phyloP scores from a whole-genome alignment of 2,329 filamentous ascomycete species.

The Cladophialophora carrionii region DNA sequence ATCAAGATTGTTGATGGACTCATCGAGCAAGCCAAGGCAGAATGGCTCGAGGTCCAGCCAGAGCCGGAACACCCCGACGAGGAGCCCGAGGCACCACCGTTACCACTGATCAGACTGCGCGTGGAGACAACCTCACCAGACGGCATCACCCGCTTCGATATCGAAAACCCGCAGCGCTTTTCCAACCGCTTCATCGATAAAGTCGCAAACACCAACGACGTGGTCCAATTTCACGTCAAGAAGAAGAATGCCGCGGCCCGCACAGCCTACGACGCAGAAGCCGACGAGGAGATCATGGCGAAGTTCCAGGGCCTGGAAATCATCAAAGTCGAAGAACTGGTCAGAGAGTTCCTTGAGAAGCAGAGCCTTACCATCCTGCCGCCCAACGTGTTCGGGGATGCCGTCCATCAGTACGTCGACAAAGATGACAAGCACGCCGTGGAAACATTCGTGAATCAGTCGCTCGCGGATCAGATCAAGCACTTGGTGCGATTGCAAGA shows the following conservation, averaged over 20 bases:
- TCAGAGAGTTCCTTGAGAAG: constrained; percentile 81
- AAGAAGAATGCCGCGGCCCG: constrained; percentile 62
- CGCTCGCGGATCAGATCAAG: constrained; percentile 70
- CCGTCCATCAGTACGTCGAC: constrained; percentile 87
- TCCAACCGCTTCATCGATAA: constrained; percentile 88
- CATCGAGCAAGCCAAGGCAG: constrained; percentile 78
- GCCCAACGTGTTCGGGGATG: constrained; percentile 89
- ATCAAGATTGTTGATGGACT: constrained; percentile 80
- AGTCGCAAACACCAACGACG: constrained; percentile 91
- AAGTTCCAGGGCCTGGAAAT: constrained; percentile 68
- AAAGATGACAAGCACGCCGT: constrained; percentile 95
- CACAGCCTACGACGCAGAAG: constrained; percentile 59
- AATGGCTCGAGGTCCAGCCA: constrained; percentile 80
- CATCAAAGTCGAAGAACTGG: constrained; percentile 84
- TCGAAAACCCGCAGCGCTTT: constrained; percentile 94
- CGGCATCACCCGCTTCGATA: constrained; percentile 76
- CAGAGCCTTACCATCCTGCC: constrained; percentile 92
- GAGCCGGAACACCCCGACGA: constrained; percentile 62
- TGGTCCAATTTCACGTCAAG: constrained; percentile 89
- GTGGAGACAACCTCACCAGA: constrained; percentile 88
- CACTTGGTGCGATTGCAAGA: constrained; percentile 69
- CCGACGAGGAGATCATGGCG: constrained; percentile 66
- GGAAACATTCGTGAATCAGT: constrained; percentile 76
- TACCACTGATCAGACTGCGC: constrained; percentile 84
- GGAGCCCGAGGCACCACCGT: constrained; percentile 58